These are phyloP conservation scores for Phytopythium vexans DNA, from an alignment of 352 stramenopile species.

Conservation along the genomic window DNA sequence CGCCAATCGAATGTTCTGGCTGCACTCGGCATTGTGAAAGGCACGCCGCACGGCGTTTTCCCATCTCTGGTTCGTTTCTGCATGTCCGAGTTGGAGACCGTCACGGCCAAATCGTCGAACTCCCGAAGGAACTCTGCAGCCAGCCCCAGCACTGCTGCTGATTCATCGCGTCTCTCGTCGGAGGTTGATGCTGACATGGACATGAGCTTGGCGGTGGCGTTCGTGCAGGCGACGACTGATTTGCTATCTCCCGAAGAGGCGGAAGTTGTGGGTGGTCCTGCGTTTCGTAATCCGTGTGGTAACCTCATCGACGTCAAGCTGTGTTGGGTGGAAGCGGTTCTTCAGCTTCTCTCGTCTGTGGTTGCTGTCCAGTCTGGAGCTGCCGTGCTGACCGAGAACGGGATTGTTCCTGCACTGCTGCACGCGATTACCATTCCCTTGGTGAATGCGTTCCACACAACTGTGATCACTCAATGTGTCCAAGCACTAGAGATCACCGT, in stretches of 20 bases:
- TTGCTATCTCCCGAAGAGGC: conserved; percentile 62
- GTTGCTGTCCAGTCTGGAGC: conserved; percentile 76
- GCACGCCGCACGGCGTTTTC: conserved; percentile 74
- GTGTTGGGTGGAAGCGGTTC: conserved; percentile 77
- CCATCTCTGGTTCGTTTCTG: conserved; percentile 79
- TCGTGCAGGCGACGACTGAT: conserved; percentile 85
- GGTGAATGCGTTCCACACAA: conserved; percentile 54
- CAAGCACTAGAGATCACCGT: conserved; percentile 81
- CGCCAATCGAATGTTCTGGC: conserved; percentile 80
- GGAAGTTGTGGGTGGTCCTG: conserved; percentile 41
- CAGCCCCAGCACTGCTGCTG: conserved; percentile 6
- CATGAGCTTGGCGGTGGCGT: conserved; percentile 84
- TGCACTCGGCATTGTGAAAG: conserved; percentile 74
- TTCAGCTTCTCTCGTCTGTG: conserved; percentile 67
- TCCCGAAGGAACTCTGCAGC: conserved; percentile 4
- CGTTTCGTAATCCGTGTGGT: conserved; percentile 47
- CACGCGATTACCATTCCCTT: conserved; percentile 69
- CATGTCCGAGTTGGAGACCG: conserved; percentile 60
- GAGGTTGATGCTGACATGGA: conserved; percentile 80
- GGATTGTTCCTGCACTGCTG: conserved; percentile 74
- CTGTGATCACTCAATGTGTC: conserved; percentile 75
- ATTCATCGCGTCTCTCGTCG: conserved; percentile 11
- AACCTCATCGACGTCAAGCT: conserved; percentile 51
- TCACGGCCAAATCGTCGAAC: conserved; percentile 10
- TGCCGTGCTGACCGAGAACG: conserved; percentile 79